phyloP scores from a whole-genome alignment of 2,329 filamentous ascomycete genomes.

The Saccharata proteae region DNA sequence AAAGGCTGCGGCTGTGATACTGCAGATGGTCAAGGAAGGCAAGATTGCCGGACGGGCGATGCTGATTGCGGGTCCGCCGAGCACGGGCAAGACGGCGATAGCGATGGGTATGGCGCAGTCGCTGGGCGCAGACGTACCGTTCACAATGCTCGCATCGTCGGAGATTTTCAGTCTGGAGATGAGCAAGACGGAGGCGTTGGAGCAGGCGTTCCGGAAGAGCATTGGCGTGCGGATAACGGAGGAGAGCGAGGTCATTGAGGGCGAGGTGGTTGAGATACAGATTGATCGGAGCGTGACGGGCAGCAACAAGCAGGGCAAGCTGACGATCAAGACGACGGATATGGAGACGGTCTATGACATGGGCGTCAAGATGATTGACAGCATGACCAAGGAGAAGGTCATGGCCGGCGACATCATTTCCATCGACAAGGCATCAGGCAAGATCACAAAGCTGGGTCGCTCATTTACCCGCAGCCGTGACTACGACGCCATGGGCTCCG shows the following conservation, averaged over 20 bases:
- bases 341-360: constrained; percentile 99
- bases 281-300: constrained; percentile 95
- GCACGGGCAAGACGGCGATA: constrained; percentile 96
- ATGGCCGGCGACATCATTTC: constrained; percentile 98
- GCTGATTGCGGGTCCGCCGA: constrained; percentile 87
- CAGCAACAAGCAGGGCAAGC: constrained; percentile 93
- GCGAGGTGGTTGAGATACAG: constrained; percentile 97
- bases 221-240: constrained; percentile 98
- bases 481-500: constrained; percentile 97
- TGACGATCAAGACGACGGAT: constrained; percentile 98
- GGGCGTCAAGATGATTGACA: constrained; percentile 99
- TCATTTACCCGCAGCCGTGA: constrained; percentile 91
- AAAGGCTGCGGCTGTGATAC: constrained; percentile 88
- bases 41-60: constrained; percentile 96
- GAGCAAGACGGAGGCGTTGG: constrained; percentile 97
- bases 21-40: constrained; percentile 98
- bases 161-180: constrained; percentile 99
- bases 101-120: constrained; percentile 99
- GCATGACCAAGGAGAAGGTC: constrained; percentile 98
- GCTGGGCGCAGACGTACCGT: constrained; percentile 84
- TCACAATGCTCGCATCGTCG: constrained; percentile 88
- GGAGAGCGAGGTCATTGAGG: constrained; percentile 98
- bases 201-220: constrained; percentile 96
- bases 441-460: constrained; percentile 92
- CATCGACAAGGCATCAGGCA: constrained; percentile 96